Conservation (phyloP, 495 filamentous ascomycete species). For the Aspergillus asperescens region DNA sequence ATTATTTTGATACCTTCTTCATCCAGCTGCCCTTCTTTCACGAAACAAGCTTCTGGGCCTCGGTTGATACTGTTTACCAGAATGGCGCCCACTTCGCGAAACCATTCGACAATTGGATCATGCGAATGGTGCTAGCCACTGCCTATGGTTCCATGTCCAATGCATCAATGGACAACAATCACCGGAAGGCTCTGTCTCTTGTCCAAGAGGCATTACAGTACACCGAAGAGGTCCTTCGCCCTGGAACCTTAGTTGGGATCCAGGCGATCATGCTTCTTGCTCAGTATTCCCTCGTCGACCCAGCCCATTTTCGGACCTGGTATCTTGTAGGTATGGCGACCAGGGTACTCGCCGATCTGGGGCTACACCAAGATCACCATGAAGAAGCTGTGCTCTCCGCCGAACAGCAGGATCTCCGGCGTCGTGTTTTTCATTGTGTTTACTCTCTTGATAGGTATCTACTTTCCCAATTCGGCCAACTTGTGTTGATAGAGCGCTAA, state of each 20-base stretch:
- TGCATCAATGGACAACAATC: slow-evolving; percentile 56
- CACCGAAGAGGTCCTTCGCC: slow-evolving; percentile 73
- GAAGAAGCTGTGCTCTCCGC: slow-evolving; percentile 54
- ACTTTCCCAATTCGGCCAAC: neutral
- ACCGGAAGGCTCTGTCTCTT: slow-evolving; percentile 59
- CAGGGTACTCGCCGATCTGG: slow-evolving; percentile 77
- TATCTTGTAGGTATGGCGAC: slow-evolving; percentile 82
- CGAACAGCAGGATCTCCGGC: slow-evolving; percentile 64
- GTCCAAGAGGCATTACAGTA: slow-evolving; percentile 65
- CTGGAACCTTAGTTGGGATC: slow-evolving; percentile 74
- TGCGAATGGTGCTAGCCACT: slow-evolving; percentile 86
- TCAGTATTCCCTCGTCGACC: slow-evolving; percentile 82
- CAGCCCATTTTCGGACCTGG: slow-evolving; percentile 85
- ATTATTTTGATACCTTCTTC: slow-evolving; percentile 79
- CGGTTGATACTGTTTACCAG: slow-evolving; percentile 74
- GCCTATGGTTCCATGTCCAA: slow-evolving; percentile 66
- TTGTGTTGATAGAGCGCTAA: slow-evolving; percentile 1
- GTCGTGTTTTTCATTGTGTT: slow-evolving; percentile 78
- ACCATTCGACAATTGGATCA: slow-evolving; percentile 73
- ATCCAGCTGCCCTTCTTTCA: slow-evolving; percentile 73
- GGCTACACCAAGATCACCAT: slow-evolving; percentile 84
- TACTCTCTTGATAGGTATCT: slow-evolving; percentile 72
- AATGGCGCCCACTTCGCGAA: slow-evolving; percentile 54
- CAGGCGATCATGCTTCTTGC: slow-evolving; percentile 81
- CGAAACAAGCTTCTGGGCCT: slow-evolving; percentile 66